Conservation (phyloP, 2,329 filamentous ascomycete species). For the Alternaria sp. region DNA sequence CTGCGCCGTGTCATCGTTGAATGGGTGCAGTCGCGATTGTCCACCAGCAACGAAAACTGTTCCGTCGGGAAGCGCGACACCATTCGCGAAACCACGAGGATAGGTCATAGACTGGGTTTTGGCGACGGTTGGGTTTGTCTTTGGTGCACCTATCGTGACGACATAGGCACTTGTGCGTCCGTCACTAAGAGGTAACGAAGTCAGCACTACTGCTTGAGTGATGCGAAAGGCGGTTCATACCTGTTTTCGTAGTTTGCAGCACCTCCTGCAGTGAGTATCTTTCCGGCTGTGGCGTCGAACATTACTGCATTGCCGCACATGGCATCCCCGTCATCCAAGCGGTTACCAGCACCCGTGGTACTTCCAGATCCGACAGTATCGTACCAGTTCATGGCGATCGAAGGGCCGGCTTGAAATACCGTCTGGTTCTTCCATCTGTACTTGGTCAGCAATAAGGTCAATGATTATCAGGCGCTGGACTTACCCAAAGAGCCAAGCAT, state of each 20-base stretch:
- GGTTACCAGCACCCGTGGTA: slow-evolving; percentile 51
- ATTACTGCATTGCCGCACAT: slow-evolving; percentile 66
- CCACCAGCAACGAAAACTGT: slow-evolving; percentile 44
- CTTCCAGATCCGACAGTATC: slow-evolving; percentile 54
- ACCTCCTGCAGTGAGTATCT: slow-evolving; percentile 63
- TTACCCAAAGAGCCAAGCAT: slow-evolving; percentile 59
- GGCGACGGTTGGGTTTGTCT: slow-evolving; percentile 25
- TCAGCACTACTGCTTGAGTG: background rate
- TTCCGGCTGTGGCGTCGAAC: slow-evolving; percentile 62
- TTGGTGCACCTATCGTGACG: slow-evolving; percentile 55
- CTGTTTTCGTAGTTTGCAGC: slow-evolving; percentile 50
- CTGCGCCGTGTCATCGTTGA: slow-evolving; percentile 29
- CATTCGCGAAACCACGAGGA: slow-evolving; percentile 36
- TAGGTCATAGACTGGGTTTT: slow-evolving; percentile 34
- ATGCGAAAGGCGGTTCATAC: background rate
- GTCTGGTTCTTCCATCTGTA: slow-evolving; percentile 52
- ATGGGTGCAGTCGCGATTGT: slow-evolving; percentile 18
- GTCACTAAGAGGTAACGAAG: slow-evolving; percentile 18
- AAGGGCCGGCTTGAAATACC: slow-evolving; percentile 64
- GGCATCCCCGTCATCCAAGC: slow-evolving; percentile 55
- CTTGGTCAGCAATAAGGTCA: background rate
- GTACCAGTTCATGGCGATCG: slow-evolving; percentile 65
- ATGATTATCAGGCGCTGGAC: background rate
- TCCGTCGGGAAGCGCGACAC: slow-evolving; percentile 43
- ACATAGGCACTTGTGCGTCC: slow-evolving; percentile 57